These are phyloP conservation scores for Aquilaria agallochum DNA, from an alignment of 441 rosid genomes.

Conservation along the genomic window DNA sequence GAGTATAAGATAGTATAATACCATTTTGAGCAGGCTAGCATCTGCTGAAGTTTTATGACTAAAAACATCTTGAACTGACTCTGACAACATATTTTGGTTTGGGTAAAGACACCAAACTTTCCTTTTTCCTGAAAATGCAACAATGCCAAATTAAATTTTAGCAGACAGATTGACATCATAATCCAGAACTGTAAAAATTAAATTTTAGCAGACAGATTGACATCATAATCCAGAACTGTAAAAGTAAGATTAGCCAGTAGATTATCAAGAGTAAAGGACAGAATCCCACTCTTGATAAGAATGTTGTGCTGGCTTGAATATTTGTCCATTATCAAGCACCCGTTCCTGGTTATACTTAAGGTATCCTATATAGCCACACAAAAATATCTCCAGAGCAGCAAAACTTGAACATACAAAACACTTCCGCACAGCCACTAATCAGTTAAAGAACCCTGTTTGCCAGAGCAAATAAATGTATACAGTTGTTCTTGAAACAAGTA, in stretches of 20 bases:
- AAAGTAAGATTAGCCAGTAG: no score
- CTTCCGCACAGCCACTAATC: no score
- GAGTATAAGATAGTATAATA: no score
- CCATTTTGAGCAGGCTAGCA: constrained; percentile 12
- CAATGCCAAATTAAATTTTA: constrained; percentile 1
- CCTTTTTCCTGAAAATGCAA: constrained; percentile 50
- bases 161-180: not conserved
- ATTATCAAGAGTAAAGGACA: no score
- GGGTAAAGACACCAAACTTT: constrained; percentile 91
- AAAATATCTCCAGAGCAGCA: constrained; percentile 1
- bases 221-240: not conserved
- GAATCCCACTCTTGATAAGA: no score
- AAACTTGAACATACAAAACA: constrained; percentile 4
- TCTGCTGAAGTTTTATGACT: constrained; percentile 27
- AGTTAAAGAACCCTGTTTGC: not conserved
- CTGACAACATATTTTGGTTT: constrained; percentile 47
- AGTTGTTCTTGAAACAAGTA: no score
- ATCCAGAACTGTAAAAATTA: not conserved
- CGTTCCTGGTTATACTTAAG: no score
- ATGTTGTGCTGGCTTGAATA: no score
- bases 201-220: constrained; percentile 1
- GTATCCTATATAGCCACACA: no score
- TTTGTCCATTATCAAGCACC: no score
- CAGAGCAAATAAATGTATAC: no score
- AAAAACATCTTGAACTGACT: constrained; percentile 53